Conservation (phyloP, 1,139 yeast species). For the Fermentozyma sake region DNA sequence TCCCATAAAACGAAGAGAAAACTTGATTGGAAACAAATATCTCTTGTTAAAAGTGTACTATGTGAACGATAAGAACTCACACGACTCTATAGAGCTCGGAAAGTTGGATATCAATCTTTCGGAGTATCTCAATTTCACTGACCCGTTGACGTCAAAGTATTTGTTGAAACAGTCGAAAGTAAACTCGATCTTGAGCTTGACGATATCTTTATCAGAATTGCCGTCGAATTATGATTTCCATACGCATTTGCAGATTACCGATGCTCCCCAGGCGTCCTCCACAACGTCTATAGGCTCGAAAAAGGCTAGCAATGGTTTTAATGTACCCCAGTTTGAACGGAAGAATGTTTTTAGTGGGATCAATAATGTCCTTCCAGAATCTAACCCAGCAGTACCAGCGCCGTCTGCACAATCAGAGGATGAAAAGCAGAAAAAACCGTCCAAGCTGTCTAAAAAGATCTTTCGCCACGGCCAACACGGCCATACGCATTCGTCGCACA, state of each 20-base stretch:
- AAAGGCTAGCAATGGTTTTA: constrained; percentile 13
- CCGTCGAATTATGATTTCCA: constrained; percentile 40
- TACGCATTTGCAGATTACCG: constrained; percentile 36
- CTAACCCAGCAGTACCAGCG: not conserved
- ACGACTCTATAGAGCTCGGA: constrained; percentile 49
- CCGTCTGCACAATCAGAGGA: constrained; percentile 4
- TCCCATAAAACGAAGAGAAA: constrained; percentile 30
- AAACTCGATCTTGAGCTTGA: constrained; percentile 64
- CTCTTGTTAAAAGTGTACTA: constrained; percentile 31
- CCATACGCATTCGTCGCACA: not conserved
- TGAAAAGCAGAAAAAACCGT: constrained; percentile 2
- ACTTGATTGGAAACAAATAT: constrained; percentile 37
- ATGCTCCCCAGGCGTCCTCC: constrained; percentile 10
- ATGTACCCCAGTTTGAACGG: constrained; percentile 36
- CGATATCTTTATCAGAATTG: constrained; percentile 37
- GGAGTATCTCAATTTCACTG: constrained; percentile 60
- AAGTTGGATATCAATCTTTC: constrained; percentile 61
- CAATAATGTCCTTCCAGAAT: constrained; percentile 23
- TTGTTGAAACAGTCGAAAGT: constrained; percentile 74
- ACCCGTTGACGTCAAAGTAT: constrained; percentile 55
- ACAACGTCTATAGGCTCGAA: constrained; percentile 1
- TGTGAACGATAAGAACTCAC: constrained; percentile 30
- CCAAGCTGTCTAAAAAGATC: not conserved
- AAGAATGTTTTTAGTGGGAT: constrained; percentile 38
- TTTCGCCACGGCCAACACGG: too few relatives aligned